These are phyloP conservation scores for Macroventuria anomochaeta DNA, from an alignment of 2,329 filamentous ascomycete genomes.

Conservation along the genomic window DNA sequence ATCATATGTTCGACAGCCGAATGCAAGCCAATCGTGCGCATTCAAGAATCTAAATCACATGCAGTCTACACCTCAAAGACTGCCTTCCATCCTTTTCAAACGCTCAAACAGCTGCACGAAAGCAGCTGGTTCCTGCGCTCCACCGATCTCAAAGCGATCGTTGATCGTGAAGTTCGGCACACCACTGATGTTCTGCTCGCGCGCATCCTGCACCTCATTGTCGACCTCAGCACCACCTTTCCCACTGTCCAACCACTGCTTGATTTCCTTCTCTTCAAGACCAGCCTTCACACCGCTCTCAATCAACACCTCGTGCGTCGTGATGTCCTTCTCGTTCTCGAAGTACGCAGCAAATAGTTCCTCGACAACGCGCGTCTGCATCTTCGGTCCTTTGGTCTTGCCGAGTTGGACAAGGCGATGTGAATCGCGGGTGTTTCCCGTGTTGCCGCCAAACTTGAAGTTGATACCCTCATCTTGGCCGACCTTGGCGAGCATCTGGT, in stretches of 20 bases:
- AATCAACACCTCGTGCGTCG: conserved; percentile 49
- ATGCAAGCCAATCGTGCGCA: neutral
- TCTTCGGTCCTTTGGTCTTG: conserved; percentile 59
- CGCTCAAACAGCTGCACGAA: conserved; percentile 72
- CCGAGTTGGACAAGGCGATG: conserved; percentile 75
- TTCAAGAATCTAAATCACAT: neutral
- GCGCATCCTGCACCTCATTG: conserved; percentile 54
- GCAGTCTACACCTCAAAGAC: conserved; percentile 10
- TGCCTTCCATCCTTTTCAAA: conserved; percentile 57
- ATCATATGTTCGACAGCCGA: no score
- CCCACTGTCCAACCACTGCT: conserved; percentile 53
- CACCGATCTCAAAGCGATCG: conserved; percentile 69
- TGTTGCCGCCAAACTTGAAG: conserved; percentile 73
- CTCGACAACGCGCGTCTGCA: conserved; percentile 54
- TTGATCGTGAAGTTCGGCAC: conserved; percentile 81
- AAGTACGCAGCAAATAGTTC: conserved; percentile 54
- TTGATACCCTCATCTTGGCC: conserved; percentile 72
- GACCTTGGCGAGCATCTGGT: conserved; percentile 62
- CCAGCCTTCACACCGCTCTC: conserved; percentile 53
- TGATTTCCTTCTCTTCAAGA: conserved; percentile 51
- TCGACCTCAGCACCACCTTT: conserved; percentile 55
- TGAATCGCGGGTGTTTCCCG: conserved; percentile 79
- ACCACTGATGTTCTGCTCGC: conserved; percentile 63
- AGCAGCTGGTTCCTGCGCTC: conserved; percentile 72
- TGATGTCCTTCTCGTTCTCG: conserved; percentile 58